Evolutionary conservation across 495 filamentous ascomycete genomes (phyloP).

Genomic region (Tuber aestivum): DNA sequence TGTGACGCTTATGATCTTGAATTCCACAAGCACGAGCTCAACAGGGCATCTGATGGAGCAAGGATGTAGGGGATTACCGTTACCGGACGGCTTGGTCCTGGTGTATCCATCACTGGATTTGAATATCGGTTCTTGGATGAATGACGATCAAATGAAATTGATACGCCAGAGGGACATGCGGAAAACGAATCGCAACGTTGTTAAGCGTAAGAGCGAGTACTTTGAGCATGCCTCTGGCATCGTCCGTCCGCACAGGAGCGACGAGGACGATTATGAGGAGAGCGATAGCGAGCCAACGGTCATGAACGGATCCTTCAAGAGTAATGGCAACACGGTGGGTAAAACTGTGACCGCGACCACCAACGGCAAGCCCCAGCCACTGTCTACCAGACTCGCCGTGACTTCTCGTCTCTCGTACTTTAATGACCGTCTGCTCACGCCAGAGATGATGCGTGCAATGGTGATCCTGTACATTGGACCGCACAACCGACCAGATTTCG

Average conservation of each 20-base stretch:
- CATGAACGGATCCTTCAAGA: neutral
- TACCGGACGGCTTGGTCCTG: conserved; percentile 73
- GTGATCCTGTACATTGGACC: conserved; percentile 96
- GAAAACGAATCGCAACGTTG: conserved; percentile 66
- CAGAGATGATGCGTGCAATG: conserved; percentile 99
- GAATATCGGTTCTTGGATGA: conserved; percentile 99
- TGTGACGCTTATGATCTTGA: conserved; percentile 77
- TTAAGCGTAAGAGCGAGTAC: conserved; percentile 70
- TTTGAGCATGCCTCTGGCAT: conserved; percentile 43
- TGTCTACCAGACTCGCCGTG: conserved; percentile 81
- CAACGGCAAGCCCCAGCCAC: conserved; percentile 54
- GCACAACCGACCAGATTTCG: conserved; percentile 85
- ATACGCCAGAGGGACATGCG: conserved; percentile 78
- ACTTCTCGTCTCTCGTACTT: conserved; percentile 97
- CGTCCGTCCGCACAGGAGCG: conserved; percentile 22
- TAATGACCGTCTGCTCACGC: conserved; percentile 87
- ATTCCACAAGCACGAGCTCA: conserved; percentile 52
- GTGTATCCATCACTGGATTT: conserved; percentile 88
- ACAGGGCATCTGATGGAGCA: conserved; percentile 51
- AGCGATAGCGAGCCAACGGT: conserved; percentile 31
- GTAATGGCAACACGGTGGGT: neutral
- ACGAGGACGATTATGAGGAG: conserved; percentile 43
- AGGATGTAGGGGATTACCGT: conserved; percentile 52
- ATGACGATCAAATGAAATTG: conserved; percentile 90
- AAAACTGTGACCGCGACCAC: conserved; percentile 1